Evolutionary conservation across 306 rosid genomes (phyloP).

Genomic region (Vigna hirtella): DNA sequence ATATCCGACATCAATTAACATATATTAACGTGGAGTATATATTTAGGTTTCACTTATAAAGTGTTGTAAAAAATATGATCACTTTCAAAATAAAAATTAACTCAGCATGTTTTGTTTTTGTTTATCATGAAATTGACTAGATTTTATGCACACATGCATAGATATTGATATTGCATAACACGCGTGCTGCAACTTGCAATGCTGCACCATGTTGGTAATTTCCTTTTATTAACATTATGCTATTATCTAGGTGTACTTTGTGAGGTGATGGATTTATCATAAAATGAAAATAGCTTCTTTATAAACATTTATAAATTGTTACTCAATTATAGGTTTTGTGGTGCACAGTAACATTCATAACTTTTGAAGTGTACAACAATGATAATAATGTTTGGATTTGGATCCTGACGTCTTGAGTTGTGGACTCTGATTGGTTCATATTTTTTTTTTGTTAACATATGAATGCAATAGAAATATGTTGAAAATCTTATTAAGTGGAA

Average conservation of each 20-base stretch:
- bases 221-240: neutral
- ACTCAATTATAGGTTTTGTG: neutral
- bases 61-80: too few species aligned
- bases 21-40: too few species aligned
- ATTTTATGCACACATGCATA: neutral
- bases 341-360: neutral
- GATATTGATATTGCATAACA: neutral
- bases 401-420: too few species aligned
- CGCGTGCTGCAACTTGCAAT: slow-evolving; percentile 19
- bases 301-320: neutral
- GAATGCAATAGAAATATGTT: too few species aligned
- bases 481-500: too few species aligned
- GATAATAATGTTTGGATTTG: too few species aligned
- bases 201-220: neutral
- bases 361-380: neutral
- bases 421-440: too few species aligned
- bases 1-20: too few species aligned
- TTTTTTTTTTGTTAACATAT: neutral
- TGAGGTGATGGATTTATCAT: neutral
- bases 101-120: neutral
- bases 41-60: too few species aligned
- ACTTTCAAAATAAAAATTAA: too few species aligned
- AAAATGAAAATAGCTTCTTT: neutral
- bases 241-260: neutral
- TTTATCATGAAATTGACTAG: slow-evolving; percentile 8